Base-by-base conservation (phyloP, 1,284 basidiomycete genomes). In the Phylloporus gajari region DNA sequence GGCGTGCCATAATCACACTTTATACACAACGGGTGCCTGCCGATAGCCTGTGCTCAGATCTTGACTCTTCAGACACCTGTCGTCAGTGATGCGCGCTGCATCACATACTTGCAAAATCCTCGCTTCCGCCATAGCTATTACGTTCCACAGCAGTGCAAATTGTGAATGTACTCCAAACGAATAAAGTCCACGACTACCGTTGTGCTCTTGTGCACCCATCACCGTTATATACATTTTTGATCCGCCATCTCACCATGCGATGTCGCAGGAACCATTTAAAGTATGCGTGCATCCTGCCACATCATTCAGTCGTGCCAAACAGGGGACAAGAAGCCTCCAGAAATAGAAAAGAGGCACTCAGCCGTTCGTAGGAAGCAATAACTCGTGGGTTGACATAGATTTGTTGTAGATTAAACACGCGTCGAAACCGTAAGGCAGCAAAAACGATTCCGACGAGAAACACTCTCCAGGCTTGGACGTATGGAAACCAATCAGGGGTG, bases 391-490 rank as follows among this genome's bases (percentile, higher is more conserved):
- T 80, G 23, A 59, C 46, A 30, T 68, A 66, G 13, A 80, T 79
- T 42, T 81, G 81, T 46, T 81, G 75, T 61, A 87, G 73, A 27
- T 80, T 78, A 70, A 87, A 85, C 44, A 87, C 71, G 6, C 88
- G 85, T 71, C 90, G 85, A 91, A 79, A 77, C 91, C 90, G 78
- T 89, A 89, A 9, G 87, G 87, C 25, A 88, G 81, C 65, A 89
- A 76, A 81, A 90, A 88, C 53, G 86, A 89, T 80, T 91, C 90
- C 32, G 85, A 86, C 56, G 87, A 87, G 75, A 84, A 87, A 78
- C 90, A 91, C 69, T 86, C 85, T 13, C 77, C 81, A 32, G 81
- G 74, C 2, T 72, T 76, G 19, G 86, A 86, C 19, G 83, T 74
- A 51, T 89, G 86, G 83, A 91, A 91, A 2, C 76, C 72, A 62